Evolutionary conservation across 495 filamentous ascomycete species (phyloP), one percentile per base, ranked within the genome.

Genomic region (Rostrohypoxylon terebratum): DNA sequence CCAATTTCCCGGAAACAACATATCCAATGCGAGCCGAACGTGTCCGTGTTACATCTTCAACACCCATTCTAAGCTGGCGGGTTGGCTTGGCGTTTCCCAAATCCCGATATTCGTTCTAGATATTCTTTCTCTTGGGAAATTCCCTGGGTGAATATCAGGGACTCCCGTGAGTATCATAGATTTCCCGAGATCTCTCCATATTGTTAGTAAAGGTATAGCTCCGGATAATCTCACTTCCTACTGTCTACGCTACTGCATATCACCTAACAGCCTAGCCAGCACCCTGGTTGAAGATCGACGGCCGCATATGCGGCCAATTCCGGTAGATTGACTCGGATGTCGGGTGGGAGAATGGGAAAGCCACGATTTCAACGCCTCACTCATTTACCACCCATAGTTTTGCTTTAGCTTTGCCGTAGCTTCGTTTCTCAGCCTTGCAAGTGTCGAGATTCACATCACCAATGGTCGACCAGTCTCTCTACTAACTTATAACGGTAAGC

Each of bases 271-370:
- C 38, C 1, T n/a, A 18, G 53, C 42, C 36, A 13, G 18, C 18
- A 50, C 69, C 60, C 61, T 18, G 21, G 55, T 33, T 20, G 25
- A 57, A 59, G 66, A 69, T 69, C 71, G 54, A 40, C 66, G 47
- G 48, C 71, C 71, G 11, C 20, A 18, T 42, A 65, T 69, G 61
- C 66, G 60, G 61, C 55, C 66, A 18, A 4, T 25, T 45, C 61
- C 70, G 65, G 70, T 73, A 66, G 71, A 73, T 73, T 48, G 48
- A 47, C 61, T 73, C 61, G 62, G 61, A 69, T 69, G 31, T 62
- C 61, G 65, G 66, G 55, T 21, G 18, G 55, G 55, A 34, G 31
- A 55, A 48, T 38, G n/a, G 28, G 55, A 36, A 53, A 59, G 65
- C 38, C 51, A 58, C 11, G 53, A 13, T 38, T 58, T 36, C 40